phyloP scores from a whole-genome alignment of 495 filamentous ascomycete species.

The Podospora pseudocomata region DNA sequence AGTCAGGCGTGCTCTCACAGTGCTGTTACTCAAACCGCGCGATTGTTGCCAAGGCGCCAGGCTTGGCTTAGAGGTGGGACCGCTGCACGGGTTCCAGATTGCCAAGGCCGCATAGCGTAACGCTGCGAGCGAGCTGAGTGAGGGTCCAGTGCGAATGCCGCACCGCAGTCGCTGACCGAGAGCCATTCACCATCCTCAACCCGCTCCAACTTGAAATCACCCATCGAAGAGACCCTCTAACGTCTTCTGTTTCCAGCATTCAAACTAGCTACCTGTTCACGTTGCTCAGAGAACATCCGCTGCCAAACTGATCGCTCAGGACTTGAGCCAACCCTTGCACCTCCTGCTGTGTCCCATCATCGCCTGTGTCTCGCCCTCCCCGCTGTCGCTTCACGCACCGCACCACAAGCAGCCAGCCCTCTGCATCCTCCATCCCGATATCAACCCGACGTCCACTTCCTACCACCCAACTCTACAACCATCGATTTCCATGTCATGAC shows the following conservation, averaged over 20 bases:
- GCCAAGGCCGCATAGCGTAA: neutral
- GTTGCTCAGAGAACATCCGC: neutral
- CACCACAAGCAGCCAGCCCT: neutral
- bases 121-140: neutral
- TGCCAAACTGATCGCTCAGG: neutral
- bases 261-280: neutral
- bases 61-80: neutral
- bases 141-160: neutral
- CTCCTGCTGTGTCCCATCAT: neutral
- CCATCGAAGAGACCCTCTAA: neutral
- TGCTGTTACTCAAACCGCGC: neutral
- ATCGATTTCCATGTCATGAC: conserved; percentile 49
- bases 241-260: neutral
- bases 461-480: neutral
- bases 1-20: neutral
- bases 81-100: neutral
- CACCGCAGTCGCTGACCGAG: neutral
- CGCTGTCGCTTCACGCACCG: neutral
- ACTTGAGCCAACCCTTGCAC: neutral
- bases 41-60: neutral
- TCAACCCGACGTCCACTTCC: neutral
- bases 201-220: neutral
- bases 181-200: neutral
- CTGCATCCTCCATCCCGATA: neutral
- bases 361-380: neutral